These are phyloP conservation scores for Diversispora epigaea DNA, from an alignment of 192 early-diverging fungal genomes.

Conservation along the genomic window DNA sequence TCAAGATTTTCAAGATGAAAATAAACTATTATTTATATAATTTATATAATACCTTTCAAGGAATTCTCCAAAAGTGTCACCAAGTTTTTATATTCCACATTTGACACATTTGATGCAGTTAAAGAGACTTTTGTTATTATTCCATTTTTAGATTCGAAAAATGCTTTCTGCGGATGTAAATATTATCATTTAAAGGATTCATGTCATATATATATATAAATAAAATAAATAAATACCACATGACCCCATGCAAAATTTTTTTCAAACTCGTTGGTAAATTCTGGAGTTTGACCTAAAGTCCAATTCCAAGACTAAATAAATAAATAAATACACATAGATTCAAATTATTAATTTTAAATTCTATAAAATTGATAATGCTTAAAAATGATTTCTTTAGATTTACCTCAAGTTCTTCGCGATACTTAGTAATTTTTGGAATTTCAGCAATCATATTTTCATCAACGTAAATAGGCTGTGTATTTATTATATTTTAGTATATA, in stretches of 20 bases:
- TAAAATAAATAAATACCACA: constrained; percentile 42
- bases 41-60: constrained; percentile 8
- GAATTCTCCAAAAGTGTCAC: constrained; percentile 9
- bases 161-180: not conserved
- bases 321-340: constrained; percentile 31
- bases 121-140: not conserved
- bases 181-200: not conserved
- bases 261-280: constrained; percentile 67
- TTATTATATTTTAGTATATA: no score
- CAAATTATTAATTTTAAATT: not conserved
- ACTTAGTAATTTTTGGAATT: constrained; percentile 20
- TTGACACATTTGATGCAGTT: not conserved
- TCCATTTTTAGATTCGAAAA: constrained; percentile 24
- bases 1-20: not conserved
- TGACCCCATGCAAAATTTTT: constrained; percentile 55
- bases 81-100: not conserved
- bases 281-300: constrained; percentile 90
- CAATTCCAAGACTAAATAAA: constrained; percentile 73
- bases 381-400: not conserved
- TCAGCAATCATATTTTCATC: constrained; percentile 10
- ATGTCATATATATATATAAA: not conserved
- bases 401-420: constrained; percentile 34
- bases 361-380: not conserved
- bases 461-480: not conserved
- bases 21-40: not conserved